Evolutionary conservation across 257 asterid genomes (phyloP).

Genomic region (Petrea volubilis): DNA sequence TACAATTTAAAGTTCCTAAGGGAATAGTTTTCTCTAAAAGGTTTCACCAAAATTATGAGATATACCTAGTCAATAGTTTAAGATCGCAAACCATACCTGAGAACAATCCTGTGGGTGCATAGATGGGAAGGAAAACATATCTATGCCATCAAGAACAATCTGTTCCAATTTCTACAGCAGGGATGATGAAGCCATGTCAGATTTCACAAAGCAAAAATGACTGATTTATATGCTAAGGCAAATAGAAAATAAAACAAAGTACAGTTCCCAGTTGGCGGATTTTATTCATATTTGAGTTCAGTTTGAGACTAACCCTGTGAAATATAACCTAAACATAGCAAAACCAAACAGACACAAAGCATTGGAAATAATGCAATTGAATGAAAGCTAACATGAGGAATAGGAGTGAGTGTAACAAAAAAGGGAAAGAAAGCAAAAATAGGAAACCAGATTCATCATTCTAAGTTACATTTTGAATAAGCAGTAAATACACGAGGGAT

Average conservation of each 20-base stretch:
- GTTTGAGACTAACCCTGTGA: not conserved
- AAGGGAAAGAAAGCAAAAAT: not conserved
- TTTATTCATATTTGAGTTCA: conserved; percentile 3
- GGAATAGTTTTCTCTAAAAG: not conserved
- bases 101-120: conserved; percentile 92
- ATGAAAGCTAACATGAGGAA: conserved; percentile 6
- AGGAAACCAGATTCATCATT: not conserved
- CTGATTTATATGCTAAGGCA: conserved; percentile 1
- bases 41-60: not conserved
- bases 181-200: conserved; percentile 11
- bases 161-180: conserved; percentile 71
- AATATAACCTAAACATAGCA: conserved; percentile 14
- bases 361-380: not conserved
- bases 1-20: not conserved
- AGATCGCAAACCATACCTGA: conserved; percentile 55
- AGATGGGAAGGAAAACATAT: conserved; percentile 75
- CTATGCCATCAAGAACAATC: conserved; percentile 78
- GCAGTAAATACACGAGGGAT: not conserved
- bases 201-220: conserved; percentile 14
- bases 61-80: conserved; percentile 19
- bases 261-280: conserved; percentile 21
- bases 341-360: conserved; percentile 3
- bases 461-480: conserved; percentile 10
- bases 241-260: not conserved
- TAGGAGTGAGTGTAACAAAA: not conserved